These are phyloP conservation scores for Rhynchosporium graminicola DNA, from an alignment of 2,329 filamentous ascomycete species.

Conservation along the genomic window DNA sequence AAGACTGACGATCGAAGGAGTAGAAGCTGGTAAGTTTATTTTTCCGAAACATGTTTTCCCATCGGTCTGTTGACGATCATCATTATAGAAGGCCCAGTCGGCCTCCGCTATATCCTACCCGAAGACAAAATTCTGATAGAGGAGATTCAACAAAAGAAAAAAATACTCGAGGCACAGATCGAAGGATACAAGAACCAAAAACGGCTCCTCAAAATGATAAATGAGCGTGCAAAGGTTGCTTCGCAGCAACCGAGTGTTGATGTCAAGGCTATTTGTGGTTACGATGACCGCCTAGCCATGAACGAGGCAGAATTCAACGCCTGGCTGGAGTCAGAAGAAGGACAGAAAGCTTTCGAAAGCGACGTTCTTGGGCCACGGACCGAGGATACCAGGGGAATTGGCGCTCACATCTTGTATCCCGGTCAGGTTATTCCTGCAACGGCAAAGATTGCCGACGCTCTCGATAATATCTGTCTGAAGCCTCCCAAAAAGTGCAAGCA, in stretches of 20 bases:
- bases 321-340: slow-evolving; percentile 35
- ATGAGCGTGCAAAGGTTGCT: slow-evolving; percentile 32
- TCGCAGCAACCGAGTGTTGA: slow-evolving; percentile 28
- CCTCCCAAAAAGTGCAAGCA: slow-evolving; percentile 35
- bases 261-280: slow-evolving; percentile 37
- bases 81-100: slow-evolving; percentile 30
- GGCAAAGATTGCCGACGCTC: slow-evolving; percentile 23
- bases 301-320: slow-evolving; percentile 36
- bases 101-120: slow-evolving; percentile 34
- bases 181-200: slow-evolving; percentile 28
- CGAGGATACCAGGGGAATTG: slow-evolving; percentile 30
- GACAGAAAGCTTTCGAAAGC: slow-evolving; percentile 32
- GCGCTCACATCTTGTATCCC: slow-evolving; percentile 24
- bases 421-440: slow-evolving; percentile 23
- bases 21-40: slow-evolving; percentile 33
- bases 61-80: slow-evolving; percentile 1
- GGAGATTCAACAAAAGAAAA: slow-evolving; percentile 29
- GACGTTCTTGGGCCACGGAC: slow-evolving; percentile 36
- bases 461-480: slow-evolving; percentile 37
- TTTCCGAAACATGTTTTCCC: not conserved
- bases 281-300: slow-evolving; percentile 38
- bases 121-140: slow-evolving; percentile 34
- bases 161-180: slow-evolving; percentile 27
- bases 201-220: slow-evolving; percentile 34
- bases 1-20: slow-evolving; percentile 30